Evolutionary conservation across 208 protist species (phyloP).

Genomic region (Trypanosomatidae sp.): DNA sequence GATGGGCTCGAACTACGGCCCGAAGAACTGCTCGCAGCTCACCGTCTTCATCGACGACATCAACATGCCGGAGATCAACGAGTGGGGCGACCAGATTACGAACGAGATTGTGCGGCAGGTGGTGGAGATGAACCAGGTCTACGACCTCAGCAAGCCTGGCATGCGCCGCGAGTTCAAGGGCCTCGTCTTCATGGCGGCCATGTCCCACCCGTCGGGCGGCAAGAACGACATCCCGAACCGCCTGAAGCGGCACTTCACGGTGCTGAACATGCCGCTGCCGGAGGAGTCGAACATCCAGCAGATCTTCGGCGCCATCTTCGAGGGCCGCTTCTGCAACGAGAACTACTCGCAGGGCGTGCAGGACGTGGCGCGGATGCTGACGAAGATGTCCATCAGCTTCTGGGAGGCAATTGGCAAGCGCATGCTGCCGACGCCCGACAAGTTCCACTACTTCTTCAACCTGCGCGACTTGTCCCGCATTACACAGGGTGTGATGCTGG

Average conservation of each 20-base stretch:
- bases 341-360: constrained; percentile 86
- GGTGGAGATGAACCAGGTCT: constrained; percentile 87
- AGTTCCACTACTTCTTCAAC: constrained; percentile 99
- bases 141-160: constrained; percentile 89
- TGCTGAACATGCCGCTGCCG: constrained; percentile 97
- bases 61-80: constrained; percentile 97
- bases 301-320: constrained; percentile 93
- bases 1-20: constrained; percentile 94
- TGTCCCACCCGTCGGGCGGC: constrained; percentile 97
- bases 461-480: constrained; percentile 96
- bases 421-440: constrained; percentile 97
- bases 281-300: constrained; percentile 94
- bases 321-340: constrained; percentile 89
- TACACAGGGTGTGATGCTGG: constrained; percentile 95
- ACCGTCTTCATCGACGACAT: constrained; percentile 96
- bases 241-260: constrained; percentile 96
- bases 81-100: constrained; percentile 96
- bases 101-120: constrained; percentile 96
- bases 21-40: constrained; percentile 90
- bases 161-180: constrained; percentile 95
- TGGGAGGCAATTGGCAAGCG: constrained; percentile 89
- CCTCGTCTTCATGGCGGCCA: constrained; percentile 96
- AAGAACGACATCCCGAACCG: constrained; percentile 98
- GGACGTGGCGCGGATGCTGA: constrained; percentile 89
- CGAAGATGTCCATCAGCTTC: constrained; percentile 93